Conservation (phyloP, 495 filamentous ascomycete species). For the Trichoderma gamsii region DNA sequence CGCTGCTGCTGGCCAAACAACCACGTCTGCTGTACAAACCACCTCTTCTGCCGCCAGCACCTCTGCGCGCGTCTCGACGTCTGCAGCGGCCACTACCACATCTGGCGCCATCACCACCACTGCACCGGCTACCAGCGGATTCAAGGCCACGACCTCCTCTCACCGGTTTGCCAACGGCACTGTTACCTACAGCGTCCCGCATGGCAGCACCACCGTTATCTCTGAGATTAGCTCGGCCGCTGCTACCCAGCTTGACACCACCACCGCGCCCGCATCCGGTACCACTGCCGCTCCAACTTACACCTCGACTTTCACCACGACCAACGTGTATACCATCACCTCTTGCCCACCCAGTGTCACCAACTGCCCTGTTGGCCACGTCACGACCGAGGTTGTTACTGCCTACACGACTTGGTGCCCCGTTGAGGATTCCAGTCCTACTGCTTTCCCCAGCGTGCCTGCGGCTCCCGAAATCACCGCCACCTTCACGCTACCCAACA, state of each 20-base stretch:
- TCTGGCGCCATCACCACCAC: background rate
- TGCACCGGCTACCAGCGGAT: background rate
- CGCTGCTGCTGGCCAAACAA: background rate
- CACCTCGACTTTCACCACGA: slow-evolving; percentile 15
- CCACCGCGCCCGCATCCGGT: background rate
- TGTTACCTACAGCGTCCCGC: background rate
- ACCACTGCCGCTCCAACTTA: background rate
- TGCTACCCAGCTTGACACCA: background rate
- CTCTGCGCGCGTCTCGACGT: background rate
- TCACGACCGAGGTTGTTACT: slow-evolving; percentile 16
- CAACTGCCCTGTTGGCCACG: slow-evolving; percentile 19
- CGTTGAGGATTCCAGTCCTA: background rate
- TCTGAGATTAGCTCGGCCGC: background rate
- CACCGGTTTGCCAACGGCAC: background rate
- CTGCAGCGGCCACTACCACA: background rate
- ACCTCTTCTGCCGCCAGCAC: background rate
- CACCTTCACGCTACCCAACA: slow-evolving; percentile 7
- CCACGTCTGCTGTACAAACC: background rate
- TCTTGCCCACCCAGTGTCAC: slow-evolving; percentile 17
- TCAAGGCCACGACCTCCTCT: background rate
- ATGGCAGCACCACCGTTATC: background rate
- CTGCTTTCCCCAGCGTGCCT: background rate
- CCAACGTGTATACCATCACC: slow-evolving; percentile 18
- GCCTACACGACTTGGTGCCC: slow-evolving; percentile 18
- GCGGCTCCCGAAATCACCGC: slow-evolving; percentile 3